Base-by-base conservation (phyloP, 139 green algal species). In the Chara braunii region DNA sequence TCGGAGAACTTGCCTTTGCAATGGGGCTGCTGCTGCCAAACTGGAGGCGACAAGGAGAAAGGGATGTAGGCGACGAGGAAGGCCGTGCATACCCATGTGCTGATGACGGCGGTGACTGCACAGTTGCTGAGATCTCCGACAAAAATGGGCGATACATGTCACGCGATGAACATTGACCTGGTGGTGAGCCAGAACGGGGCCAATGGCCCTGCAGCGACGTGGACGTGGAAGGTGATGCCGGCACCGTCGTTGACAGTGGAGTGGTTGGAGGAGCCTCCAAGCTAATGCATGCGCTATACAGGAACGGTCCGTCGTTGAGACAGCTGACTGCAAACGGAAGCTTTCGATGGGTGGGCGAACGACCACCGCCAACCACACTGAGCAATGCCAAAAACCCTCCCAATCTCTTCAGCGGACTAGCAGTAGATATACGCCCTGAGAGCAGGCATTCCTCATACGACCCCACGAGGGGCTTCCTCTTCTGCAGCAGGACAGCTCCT, bases 311-410 rank as follows among this genome's bases (percentile, higher is more conserved):
- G 18, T 18, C 42, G 6, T 63, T n/a, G 5, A 55, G 26, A 61
- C 24, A 65, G 32, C 23, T 11, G 4, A 67, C 22, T 5, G 57
- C 9, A 33, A 67, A 67, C 5, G 57, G 57, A 60, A 54, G 24
- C 42, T 58, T 67, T 4, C 33, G 11, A 23, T 61, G 57, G 31
- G 29, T 18, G 26, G 57, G 57, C 18, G 42, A 23, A n/a, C 24
- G 30, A 32, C 60, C 24, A 33, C 57, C 57, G 6, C 57, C 57
- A 29, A n/a, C 30, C 3, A 67, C 22, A 18, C 24, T 67, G 5
- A 67, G 57, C 9, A 67, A 22, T 9, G 37, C 57, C 42, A 4
- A 33, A 43, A 67, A 67, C 14, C 57, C 57, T 62, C 60, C 57
- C n/a, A 67, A 22, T 9, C 24, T 9, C 57, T 67, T 37, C 33